phyloP scores from a whole-genome alignment of 352 stramenopile species.

The Halophytophthora polymorphica region DNA sequence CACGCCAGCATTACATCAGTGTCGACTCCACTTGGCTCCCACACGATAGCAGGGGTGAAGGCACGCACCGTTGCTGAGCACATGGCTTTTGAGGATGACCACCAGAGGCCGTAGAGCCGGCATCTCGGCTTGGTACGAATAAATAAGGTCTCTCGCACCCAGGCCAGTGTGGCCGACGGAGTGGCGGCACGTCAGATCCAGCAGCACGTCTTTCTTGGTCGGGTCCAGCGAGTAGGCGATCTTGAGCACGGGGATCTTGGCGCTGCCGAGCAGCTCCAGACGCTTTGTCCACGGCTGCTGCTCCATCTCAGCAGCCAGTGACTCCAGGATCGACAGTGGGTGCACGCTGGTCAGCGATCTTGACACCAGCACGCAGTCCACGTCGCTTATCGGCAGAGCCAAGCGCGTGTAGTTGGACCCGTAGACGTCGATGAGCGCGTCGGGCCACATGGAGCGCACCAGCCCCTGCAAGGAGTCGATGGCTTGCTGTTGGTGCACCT shows the following conservation, averaged over 20 bases:
- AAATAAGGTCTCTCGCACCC: constrained; percentile 90
- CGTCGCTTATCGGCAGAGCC: constrained; percentile 93
- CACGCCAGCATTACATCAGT: too few relatives aligned
- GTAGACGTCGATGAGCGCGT: constrained; percentile 93
- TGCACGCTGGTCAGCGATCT: constrained; percentile 71
- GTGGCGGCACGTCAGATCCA: constrained; percentile 96
- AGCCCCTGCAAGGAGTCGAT: constrained; percentile 42
- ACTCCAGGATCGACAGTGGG: constrained; percentile 88
- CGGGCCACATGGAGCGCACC: constrained; percentile 73
- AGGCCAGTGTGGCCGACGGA: constrained; percentile 93
- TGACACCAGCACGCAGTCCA: constrained; percentile 94
- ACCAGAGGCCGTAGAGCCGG: constrained; percentile 93
- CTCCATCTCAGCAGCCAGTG: constrained; percentile 83
- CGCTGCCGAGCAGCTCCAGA: constrained; percentile 93
- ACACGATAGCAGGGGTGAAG: background rate
- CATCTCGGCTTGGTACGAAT: constrained; percentile 87
- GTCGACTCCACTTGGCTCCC: too few relatives aligned
- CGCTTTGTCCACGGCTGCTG: constrained; percentile 70
- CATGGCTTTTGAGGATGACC: constrained; percentile 91
- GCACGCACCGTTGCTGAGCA: constrained; percentile 50
- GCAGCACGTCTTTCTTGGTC: constrained; percentile 46
- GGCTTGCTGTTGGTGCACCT: constrained; percentile 45
- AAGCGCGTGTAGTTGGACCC: constrained; percentile 96
- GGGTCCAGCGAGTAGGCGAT: constrained; percentile 55
- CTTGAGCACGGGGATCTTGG: constrained; percentile 96